phyloP scores from a whole-genome alignment of 345 rosid genomes.

The Trapa incisa region DNA sequence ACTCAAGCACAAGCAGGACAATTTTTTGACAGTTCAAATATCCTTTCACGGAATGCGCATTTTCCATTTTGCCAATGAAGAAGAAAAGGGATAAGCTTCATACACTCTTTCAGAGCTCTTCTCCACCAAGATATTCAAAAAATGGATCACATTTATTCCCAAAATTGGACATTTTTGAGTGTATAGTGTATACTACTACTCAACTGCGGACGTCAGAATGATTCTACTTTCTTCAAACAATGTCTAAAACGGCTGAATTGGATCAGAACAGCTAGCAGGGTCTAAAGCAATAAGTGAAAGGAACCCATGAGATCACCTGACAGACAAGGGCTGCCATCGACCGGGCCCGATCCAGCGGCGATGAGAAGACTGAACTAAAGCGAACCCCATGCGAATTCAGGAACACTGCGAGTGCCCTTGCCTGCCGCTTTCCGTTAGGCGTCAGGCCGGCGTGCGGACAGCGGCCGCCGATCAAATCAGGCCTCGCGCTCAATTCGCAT shows the following conservation, averaged over 20 bases:
- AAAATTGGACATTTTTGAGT: not conserved
- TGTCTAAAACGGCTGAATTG: not conserved
- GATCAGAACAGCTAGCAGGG: not conserved
- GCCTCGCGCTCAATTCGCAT: constrained; percentile 56
- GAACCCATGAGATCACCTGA: constrained; percentile 30
- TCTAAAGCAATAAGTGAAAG: not conserved
- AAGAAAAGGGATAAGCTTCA: not conserved
- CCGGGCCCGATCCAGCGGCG: constrained; percentile 78
- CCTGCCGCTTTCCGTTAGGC: constrained; percentile 70
- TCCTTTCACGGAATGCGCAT: not conserved
- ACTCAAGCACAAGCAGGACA: no score
- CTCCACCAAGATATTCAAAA: not conserved
- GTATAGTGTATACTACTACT: not conserved
- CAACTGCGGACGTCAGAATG: not conserved
- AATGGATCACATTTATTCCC: not conserved
- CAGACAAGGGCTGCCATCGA: constrained; percentile 72
- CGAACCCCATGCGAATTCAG: constrained; percentile 67
- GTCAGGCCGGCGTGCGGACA: constrained; percentile 61
- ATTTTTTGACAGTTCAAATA: not conserved
- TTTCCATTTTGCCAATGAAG: not conserved
- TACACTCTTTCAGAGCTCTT: not conserved
- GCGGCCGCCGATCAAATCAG: constrained; percentile 73
- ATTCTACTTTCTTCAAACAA: not conserved
- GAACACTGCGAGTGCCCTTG: constrained; percentile 83
- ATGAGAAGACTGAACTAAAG: constrained; percentile 55